phyloP scores from a whole-genome alignment of 768 basidiomycete species.

The Lactarius psammicola region DNA sequence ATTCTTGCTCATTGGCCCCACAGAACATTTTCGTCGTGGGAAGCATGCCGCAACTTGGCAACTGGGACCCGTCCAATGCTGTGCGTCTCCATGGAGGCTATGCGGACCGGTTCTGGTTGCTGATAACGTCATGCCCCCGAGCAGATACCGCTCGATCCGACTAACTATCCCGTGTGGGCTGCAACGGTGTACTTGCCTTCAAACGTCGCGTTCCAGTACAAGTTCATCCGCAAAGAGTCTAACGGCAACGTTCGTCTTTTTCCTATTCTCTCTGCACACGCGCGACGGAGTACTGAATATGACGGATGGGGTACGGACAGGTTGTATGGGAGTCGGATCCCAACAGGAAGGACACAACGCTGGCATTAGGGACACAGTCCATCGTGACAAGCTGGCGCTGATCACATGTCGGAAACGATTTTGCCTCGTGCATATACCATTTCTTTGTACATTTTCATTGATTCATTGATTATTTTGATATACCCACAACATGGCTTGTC shows the following conservation, averaged over 20 bases:
- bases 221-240: slow-evolving; percentile 57
- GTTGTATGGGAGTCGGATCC: slow-evolving; percentile 64
- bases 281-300: slow-evolving; percentile 32
- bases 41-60: slow-evolving; percentile 53
- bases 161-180: slow-evolving; percentile 54
- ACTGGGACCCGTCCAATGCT: slow-evolving; percentile 48
- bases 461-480: neutral
- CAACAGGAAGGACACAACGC: slow-evolving; percentile 49
- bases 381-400: slow-evolving; percentile 47
- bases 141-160: slow-evolving; percentile 52
- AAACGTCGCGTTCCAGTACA: slow-evolving; percentile 53
- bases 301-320: neutral
- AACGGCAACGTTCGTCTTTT: slow-evolving; percentile 45
- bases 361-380: slow-evolving; percentile 33
- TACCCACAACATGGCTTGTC: neutral
- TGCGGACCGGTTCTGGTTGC: neutral
- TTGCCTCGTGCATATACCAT: neutral
- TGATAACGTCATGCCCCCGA: neutral
- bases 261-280: neutral
- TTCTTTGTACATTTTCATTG: neutral
- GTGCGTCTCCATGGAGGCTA: slow-evolving; percentile 35
- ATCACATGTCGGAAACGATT: slow-evolving; percentile 11
- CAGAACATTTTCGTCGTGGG: slow-evolving; percentile 63
- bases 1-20: neutral
- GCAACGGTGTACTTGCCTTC: slow-evolving; percentile 51